phyloP scores from a whole-genome alignment of 2,329 filamentous ascomycete genomes.

The Sporothrix pallida region DNA sequence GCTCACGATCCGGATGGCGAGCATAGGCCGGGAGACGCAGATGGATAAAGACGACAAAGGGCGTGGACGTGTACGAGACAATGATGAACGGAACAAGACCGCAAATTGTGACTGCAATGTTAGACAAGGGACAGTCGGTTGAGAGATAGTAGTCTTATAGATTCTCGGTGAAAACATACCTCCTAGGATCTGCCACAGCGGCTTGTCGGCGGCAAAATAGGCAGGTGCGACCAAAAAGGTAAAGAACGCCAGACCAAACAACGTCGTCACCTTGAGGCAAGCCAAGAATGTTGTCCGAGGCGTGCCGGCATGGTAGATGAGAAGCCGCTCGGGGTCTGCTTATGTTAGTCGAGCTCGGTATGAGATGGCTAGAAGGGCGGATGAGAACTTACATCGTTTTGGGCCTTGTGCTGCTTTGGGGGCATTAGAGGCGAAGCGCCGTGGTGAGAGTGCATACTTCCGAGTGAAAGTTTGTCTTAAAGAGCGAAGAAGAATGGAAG shows the following conservation, averaged over 20 bases:
- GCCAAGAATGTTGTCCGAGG: conserved; percentile 70
- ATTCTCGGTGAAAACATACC: conserved; percentile 43
- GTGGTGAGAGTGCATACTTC: background rate
- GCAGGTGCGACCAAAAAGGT: conserved; percentile 66
- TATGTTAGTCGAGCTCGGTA: background rate
- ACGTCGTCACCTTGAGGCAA: conserved; percentile 71
- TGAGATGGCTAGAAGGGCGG: background rate
- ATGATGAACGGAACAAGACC: conserved; percentile 69
- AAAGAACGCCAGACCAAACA: conserved; percentile 72
- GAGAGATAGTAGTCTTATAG: background rate
- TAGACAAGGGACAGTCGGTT: background rate
- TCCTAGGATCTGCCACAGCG: conserved; percentile 46
- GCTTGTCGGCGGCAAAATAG: conserved; percentile 53
- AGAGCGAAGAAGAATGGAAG: background rate
- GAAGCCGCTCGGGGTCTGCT: conserved; percentile 57
- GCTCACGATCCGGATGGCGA: conserved; percentile 55
- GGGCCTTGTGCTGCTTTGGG: background rate
- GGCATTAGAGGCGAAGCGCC: background rate
- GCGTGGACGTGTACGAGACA: conserved; percentile 67
- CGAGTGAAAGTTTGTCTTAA: background rate
- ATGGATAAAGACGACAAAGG: conserved; percentile 75
- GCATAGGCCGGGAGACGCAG: conserved; percentile 70
- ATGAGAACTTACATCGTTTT: conserved; percentile 2
- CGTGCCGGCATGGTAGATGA: conserved; percentile 78
- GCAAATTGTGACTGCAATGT: conserved; percentile 58